These are phyloP conservation scores for Aspergillus amoenus DNA, from an alignment of 2,329 filamentous ascomycete genomes.

Conservation along the genomic window DNA sequence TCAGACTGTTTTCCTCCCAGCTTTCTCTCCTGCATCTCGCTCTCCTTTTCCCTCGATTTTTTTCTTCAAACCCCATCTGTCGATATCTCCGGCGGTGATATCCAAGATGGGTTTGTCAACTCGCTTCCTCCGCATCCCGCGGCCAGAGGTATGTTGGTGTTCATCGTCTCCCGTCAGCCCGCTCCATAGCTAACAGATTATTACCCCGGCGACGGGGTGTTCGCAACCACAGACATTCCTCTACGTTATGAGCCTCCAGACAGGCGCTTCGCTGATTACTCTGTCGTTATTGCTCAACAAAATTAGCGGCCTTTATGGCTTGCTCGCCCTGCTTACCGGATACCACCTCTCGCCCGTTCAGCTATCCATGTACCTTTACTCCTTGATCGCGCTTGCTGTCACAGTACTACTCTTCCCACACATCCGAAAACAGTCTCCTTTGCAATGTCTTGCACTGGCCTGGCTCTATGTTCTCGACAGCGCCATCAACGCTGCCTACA, in stretches of 20 bases:
- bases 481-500: slow-evolving; percentile 77
- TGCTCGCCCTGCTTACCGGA: slow-evolving; percentile 85
- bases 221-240: slow-evolving; percentile 67
- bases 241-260: slow-evolving; percentile 80
- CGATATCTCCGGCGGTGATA: slow-evolving; percentile 18
- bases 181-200: slow-evolving; percentile 15
- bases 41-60: slow-evolving; percentile 14
- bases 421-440: slow-evolving; percentile 73
- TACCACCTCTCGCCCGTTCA: slow-evolving; percentile 79
- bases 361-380: slow-evolving; percentile 90
- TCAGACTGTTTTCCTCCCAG: slow-evolving; percentile 16
- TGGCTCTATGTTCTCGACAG: slow-evolving; percentile 86
- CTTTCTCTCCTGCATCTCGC: slow-evolving; percentile 12
- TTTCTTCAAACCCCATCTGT: slow-evolving; percentile 9
- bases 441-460: slow-evolving; percentile 77
- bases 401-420: slow-evolving; percentile 73
- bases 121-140: slow-evolving; percentile 50
- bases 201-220: slow-evolving; percentile 10
- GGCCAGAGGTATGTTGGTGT: slow-evolving; percentile 45
- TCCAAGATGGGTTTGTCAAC: slow-evolving; percentile 39
- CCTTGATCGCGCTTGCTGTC: slow-evolving; percentile 66
- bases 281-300: slow-evolving; percentile 88
- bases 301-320: slow-evolving; percentile 82
- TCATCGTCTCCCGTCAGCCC: slow-evolving; percentile 1
- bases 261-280: slow-evolving; percentile 80